Evolutionary conservation across 805 yeast genomes (phyloP).

Genomic region (Wickerhamomyces queroliae): DNA sequence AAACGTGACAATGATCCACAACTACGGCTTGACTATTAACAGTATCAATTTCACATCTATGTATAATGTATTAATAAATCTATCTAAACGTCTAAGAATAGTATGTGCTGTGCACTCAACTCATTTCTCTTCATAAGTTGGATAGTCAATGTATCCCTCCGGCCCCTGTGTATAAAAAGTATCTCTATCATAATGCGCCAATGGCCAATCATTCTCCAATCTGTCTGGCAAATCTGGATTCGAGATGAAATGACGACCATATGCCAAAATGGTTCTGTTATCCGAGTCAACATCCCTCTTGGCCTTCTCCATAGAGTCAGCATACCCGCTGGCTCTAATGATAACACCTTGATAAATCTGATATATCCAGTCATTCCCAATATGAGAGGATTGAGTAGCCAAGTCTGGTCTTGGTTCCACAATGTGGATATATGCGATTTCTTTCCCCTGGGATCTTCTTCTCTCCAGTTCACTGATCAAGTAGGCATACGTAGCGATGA

Average conservation of each 20-base stretch:
- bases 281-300: slow-evolving; percentile 14
- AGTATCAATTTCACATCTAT: no score
- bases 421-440: slow-evolving; percentile 35
- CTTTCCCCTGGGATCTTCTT: slow-evolving; percentile 28
- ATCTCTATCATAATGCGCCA: slow-evolving; percentile 32
- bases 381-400: slow-evolving; percentile 16
- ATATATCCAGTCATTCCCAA: slow-evolving; percentile 16
- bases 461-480: slow-evolving; percentile 33
- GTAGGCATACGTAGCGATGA: slow-evolving; percentile 34
- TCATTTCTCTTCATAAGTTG: background rate
- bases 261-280: slow-evolving; percentile 32
- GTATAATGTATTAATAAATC: no score
- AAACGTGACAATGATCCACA: no score
- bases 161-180: slow-evolving; percentile 10
- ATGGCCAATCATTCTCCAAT: slow-evolving; percentile 25
- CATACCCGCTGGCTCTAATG: slow-evolving; percentile 32
- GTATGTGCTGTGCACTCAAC: no score
- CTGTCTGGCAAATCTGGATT: slow-evolving; percentile 36
- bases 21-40: no score
- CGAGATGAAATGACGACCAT: slow-evolving; percentile 30
- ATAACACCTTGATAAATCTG: slow-evolving; percentile 15
- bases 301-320: slow-evolving; percentile 6
- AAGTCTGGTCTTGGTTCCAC: slow-evolving; percentile 35
- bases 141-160: background rate
- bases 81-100: no score